Conservation (phyloP, 768 basidiomycete genomes). For the Suillus subalutaceus region DNA sequence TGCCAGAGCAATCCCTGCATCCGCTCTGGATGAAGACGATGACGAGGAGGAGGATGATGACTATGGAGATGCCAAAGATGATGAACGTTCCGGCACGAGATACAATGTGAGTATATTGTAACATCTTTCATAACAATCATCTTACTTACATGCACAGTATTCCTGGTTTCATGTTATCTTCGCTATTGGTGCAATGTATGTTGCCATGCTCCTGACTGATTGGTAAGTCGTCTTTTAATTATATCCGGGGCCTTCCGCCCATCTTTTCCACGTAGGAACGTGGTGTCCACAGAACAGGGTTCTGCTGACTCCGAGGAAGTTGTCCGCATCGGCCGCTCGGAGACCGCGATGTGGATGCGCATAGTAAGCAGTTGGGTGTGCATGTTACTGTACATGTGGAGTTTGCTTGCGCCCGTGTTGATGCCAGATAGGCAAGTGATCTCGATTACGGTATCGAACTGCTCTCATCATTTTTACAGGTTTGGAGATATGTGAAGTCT, state of each 20-base stretch:
- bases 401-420: slow-evolving; percentile 84
- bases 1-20: slow-evolving; percentile 85
- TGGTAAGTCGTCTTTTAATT: slow-evolving; percentile 64
- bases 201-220: slow-evolving; percentile 94
- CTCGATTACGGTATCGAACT: background rate
- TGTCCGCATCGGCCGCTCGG: slow-evolving; percentile 93
- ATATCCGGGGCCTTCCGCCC: slow-evolving; percentile 10
- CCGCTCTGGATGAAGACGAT: slow-evolving; percentile 80
- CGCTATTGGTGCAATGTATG: slow-evolving; percentile 95
- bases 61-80: slow-evolving; percentile 78
- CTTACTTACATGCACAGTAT: slow-evolving; percentile 56
- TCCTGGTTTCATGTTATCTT: slow-evolving; percentile 99
- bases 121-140: background rate
- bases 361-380: slow-evolving; percentile 96
- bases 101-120: slow-evolving; percentile 72
- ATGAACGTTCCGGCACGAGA: slow-evolving; percentile 90
- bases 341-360: slow-evolving; percentile 99
- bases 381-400: slow-evolving; percentile 84
- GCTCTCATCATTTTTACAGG: slow-evolving; percentile 15
- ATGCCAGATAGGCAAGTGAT: slow-evolving; percentile 81
- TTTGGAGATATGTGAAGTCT: slow-evolving; percentile 27
- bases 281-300: slow-evolving; percentile 60
- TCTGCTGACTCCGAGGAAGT: slow-evolving; percentile 59
- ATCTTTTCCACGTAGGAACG: slow-evolving; percentile 54
- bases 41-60: slow-evolving; percentile 74